Conservation (phyloP, 2,329 filamentous ascomycete species). For the Nothomitra cinnamomea region DNA sequence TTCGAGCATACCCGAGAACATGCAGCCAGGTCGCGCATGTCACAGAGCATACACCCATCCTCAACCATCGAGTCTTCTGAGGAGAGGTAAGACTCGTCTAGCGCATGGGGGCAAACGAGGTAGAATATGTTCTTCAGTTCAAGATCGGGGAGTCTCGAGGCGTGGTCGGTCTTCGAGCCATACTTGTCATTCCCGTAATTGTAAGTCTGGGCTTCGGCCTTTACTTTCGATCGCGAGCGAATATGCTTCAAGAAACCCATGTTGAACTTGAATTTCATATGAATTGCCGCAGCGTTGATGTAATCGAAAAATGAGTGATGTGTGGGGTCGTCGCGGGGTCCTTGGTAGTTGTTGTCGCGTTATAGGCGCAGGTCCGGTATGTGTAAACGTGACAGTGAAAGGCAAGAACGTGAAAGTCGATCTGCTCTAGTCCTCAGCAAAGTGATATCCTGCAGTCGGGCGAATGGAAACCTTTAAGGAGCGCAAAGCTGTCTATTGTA, state of each 20-base stretch:
- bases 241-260: conserved; percentile 5
- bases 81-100: conserved; percentile 61
- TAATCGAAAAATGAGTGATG: background rate
- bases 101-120: conserved; percentile 67
- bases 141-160: conserved; percentile 43
- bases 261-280: background rate
- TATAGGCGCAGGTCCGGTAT: no score
- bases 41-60: conserved; percentile 82
- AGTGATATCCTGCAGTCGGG: no score
- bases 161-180: conserved; percentile 9
- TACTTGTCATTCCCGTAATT: background rate
- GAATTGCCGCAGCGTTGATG: background rate
- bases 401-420: no score
- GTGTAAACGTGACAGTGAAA: no score
- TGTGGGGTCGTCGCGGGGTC: background rate
- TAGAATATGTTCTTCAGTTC: conserved; percentile 63
- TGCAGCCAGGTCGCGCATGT: conserved; percentile 72
- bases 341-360: background rate
- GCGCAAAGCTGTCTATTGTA: no score
- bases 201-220: background rate
- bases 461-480: no score
- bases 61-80: conserved; percentile 67
- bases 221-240: conserved; percentile 2
- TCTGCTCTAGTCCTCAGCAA: no score
- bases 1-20: conserved; percentile 56